Base-by-base conservation (phyloP, 371 early-diverging fungal genomes). In the Circinella umbellata region DNA sequence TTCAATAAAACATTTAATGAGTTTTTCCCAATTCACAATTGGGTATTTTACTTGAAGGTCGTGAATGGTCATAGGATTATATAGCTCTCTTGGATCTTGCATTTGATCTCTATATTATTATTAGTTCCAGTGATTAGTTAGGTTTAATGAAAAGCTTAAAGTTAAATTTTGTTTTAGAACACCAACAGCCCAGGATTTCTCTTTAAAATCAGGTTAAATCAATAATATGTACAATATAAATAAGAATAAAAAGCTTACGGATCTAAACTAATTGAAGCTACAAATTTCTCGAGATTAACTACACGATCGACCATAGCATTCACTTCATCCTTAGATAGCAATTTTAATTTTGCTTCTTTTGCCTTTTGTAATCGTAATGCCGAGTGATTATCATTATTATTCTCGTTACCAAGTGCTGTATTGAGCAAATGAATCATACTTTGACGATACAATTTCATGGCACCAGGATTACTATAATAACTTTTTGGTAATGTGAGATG, bases 401-500 rank as follows among this genome's bases (percentile, higher is more conserved):
- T 20, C 15, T n/a, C 51, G 15, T 69, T 59, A 4, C 74, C 76
- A 6, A 81, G 18, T 0, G 76, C 63, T 14, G 61, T 49, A 1
- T 15, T 51, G 14, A 79, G 48, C 3, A 77, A 55, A 17, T 75
- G 68, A 0, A 72, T 64, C 37, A 88, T 73, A 27, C 68, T 59
- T 38, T 79, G 76, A 35, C 77, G 81, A 4, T 81, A 66, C 0
- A 61, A 66, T 0, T 73, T 18, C 10, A 78, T 49, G 9, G 75
- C 75, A 5, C 79, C 67, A 7, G 79, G 65, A 17, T 89, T 81
- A 11, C 69, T 63, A 63, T 89, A 90, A 38, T 88, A 88, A 14
- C 80, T 80, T 37, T 88, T 89, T 51, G 86, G 88, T 51, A 90
- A 71, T 17, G 87, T 83, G 17, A 88, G 61, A 3, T 86, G 85